Evolutionary conservation across 73 alveolate species (phyloP).

Genomic region (Paramecium tetraurelia): DNA sequence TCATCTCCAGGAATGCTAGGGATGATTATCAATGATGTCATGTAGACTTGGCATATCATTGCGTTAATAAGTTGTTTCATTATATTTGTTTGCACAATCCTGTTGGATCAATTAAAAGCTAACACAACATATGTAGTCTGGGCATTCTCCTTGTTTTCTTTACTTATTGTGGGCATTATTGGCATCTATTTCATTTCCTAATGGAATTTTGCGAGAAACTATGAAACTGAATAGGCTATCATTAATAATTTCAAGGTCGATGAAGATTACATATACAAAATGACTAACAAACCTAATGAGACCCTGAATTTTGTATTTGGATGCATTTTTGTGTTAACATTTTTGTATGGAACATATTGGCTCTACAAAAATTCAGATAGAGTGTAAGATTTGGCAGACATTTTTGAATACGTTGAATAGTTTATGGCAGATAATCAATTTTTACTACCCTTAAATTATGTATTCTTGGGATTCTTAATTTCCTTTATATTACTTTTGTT

Average conservation of each 20-base stretch:
- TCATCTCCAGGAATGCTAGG: neutral
- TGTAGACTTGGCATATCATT: neutral
- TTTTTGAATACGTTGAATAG: neutral
- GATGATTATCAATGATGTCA: neutral
- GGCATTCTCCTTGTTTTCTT: neutral
- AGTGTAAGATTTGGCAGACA: neutral
- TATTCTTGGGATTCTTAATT: neutral
- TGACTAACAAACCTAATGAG: neutral
- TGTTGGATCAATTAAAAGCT: neutral
- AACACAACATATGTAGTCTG: conserved; percentile 25
- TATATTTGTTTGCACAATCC: neutral
- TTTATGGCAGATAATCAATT: neutral
- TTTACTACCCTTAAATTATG: neutral
- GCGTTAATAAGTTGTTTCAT: neutral
- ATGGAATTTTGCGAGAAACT: neutral
- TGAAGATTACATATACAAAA: neutral
- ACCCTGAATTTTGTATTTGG: neutral
- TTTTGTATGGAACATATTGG: neutral
- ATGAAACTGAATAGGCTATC: neutral
- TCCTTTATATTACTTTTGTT: neutral
- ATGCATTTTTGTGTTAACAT: neutral
- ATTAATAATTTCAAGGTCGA: neutral
- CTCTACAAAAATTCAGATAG: neutral
- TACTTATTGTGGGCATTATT: neutral
- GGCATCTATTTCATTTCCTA: neutral